Conservation (phyloP, 805 yeast species). For the Myxozyma lipomycoides region DNA sequence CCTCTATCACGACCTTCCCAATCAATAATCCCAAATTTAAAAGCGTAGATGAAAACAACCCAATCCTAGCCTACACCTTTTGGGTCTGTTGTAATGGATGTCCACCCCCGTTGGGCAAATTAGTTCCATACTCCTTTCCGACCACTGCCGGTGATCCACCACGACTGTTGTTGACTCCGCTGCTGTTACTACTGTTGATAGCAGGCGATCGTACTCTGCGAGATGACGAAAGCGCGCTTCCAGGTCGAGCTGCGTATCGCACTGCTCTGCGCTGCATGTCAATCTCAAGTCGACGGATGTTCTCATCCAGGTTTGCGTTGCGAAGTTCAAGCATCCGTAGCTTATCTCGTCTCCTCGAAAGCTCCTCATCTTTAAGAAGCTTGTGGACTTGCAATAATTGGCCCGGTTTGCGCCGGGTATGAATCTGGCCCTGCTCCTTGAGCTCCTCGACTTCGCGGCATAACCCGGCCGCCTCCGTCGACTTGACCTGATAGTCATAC, state of each 20-base stretch:
- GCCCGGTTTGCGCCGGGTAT: slow-evolving; percentile 29
- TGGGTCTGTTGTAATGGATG: slow-evolving; percentile 25
- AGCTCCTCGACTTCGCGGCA: slow-evolving; percentile 34
- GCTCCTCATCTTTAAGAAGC: slow-evolving; percentile 34
- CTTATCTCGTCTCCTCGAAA: slow-evolving; percentile 32
- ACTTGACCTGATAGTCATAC: slow-evolving; percentile 33
- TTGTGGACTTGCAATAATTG: slow-evolving; percentile 34
- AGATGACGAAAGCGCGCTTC: slow-evolving; percentile 16
- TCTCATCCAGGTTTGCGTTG: slow-evolving; percentile 35
- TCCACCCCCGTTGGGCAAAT: slow-evolving; percentile 4
- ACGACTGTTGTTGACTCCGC: background rate
- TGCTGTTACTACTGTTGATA: background rate
- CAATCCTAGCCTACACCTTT: slow-evolving; percentile 18
- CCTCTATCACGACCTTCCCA: too few species aligned
- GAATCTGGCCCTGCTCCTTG: slow-evolving; percentile 28
- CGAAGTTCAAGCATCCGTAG: slow-evolving; percentile 32
- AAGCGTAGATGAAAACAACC: too few species aligned
- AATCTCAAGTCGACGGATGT: slow-evolving; percentile 29
- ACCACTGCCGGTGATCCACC: background rate
- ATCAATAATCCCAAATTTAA: too few species aligned
- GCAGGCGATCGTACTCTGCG: slow-evolving; percentile 17
- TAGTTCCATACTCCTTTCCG: background rate
- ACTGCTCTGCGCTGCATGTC: slow-evolving; percentile 25
- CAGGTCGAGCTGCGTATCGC: slow-evolving; percentile 19
- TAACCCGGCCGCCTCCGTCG: slow-evolving; percentile 35